phyloP scores from a whole-genome alignment of 176 grass and related monocot genomes.

The Typha latifolia region DNA sequence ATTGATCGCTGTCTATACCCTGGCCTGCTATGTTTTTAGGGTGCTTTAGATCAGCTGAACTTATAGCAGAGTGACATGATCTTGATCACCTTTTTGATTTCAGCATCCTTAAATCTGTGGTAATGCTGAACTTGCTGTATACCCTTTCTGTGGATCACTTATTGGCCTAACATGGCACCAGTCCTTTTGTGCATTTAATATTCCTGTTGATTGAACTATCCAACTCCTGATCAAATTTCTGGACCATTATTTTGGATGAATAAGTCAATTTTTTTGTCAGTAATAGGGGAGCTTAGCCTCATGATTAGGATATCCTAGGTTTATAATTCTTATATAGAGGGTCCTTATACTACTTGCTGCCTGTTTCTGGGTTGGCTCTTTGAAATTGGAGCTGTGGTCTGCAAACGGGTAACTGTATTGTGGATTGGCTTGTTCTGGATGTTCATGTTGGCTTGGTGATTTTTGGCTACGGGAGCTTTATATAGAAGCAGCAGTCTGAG shows the following conservation, averaged over 20 bases:
- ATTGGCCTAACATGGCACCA: neutral
- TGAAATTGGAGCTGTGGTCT: conserved; percentile 95
- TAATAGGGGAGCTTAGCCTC: no score
- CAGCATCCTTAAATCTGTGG: neutral
- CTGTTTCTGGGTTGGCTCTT: conserved; percentile 98
- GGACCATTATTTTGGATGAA: neutral
- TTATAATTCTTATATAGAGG: conserved; percentile 9
- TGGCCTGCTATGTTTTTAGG: no score
- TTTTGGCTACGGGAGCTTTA: conserved; percentile 61
- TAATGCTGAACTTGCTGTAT: neutral
- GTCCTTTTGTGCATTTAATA: neutral
- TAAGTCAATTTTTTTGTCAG: no score
- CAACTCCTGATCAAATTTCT: neutral
- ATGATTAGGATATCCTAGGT: no score
- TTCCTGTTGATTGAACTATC: neutral
- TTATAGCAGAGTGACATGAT: no score
- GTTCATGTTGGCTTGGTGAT: conserved; percentile 26
- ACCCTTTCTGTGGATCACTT: neutral
- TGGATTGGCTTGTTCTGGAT: conserved; percentile 59
- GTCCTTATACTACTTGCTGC: conserved; percentile 78
- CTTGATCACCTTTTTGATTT: no score
- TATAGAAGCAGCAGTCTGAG: conserved; percentile 64
- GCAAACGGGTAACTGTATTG: conserved; percentile 58
- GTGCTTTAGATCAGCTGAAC: no score
- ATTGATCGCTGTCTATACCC: no score